These are phyloP conservation scores for Mycena indigotica DNA, from an alignment of 768 basidiomycete species.

Conservation along the genomic window DNA sequence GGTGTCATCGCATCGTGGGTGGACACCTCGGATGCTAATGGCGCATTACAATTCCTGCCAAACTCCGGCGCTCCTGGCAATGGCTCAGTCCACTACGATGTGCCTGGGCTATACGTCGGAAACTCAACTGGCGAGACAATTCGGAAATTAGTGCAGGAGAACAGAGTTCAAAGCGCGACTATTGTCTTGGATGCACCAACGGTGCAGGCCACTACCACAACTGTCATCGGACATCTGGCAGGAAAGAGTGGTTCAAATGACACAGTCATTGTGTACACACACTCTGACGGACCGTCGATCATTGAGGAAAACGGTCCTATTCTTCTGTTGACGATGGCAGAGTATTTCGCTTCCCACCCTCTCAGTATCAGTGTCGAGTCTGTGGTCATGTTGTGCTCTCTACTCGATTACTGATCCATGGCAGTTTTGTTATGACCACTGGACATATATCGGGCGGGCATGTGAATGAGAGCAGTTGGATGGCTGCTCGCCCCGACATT, in stretches of 20 bases:
- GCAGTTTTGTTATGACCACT: slow-evolving; percentile 33
- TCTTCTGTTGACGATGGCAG: slow-evolving; percentile 32
- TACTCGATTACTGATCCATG: neutral
- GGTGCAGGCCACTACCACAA: slow-evolving; percentile 21
- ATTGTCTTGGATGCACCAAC: slow-evolving; percentile 35
- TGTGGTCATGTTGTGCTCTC: neutral
- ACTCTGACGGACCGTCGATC: slow-evolving; percentile 32
- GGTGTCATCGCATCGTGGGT: slow-evolving; percentile 34
- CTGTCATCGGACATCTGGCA: slow-evolving; percentile 28
- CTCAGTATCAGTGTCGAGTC: slow-evolving; percentile 33
- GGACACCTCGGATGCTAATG: slow-evolving; percentile 31
- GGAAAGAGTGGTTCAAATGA: slow-evolving; percentile 25
- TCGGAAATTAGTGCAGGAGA: slow-evolving; percentile 23
- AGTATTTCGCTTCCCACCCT: slow-evolving; percentile 29
- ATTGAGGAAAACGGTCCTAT: slow-evolving; percentile 37
- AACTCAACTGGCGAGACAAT: slow-evolving; percentile 33
- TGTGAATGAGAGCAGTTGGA: slow-evolving; percentile 32
- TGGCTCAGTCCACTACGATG: slow-evolving; percentile 28
- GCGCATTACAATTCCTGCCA: slow-evolving; percentile 33
- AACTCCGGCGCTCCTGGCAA: slow-evolving; percentile 27
- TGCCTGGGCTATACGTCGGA: slow-evolving; percentile 32
- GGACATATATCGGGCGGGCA: slow-evolving; percentile 33
- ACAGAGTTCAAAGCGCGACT: slow-evolving; percentile 28
- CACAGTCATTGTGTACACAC: slow-evolving; percentile 33
- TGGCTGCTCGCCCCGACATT: slow-evolving; percentile 28